Conservation (phyloP, 805 yeast genomes). For the Candida hispaniensis region DNA sequence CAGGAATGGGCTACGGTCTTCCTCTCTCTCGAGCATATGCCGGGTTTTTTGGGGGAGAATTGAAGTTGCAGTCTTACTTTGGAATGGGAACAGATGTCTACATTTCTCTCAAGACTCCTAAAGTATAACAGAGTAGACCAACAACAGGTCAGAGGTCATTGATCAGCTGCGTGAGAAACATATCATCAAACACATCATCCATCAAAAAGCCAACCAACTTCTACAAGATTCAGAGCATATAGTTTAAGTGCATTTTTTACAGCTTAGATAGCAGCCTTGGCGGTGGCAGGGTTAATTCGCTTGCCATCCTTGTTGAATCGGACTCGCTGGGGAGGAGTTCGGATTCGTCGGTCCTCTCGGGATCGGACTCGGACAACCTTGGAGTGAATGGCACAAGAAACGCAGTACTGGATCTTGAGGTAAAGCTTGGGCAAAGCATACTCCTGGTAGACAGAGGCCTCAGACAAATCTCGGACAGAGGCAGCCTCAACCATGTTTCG, state of each 20-base stretch:
- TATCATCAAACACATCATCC: too few species aligned
- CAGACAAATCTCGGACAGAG: slow-evolving; percentile 97
- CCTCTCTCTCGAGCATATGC: slow-evolving; percentile 73
- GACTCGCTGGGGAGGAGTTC: slow-evolving; percentile 98
- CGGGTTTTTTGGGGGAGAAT: slow-evolving; percentile 59
- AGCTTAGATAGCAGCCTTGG: slow-evolving; percentile 67
- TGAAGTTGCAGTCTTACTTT: slow-evolving; percentile 57
- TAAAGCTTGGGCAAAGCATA: slow-evolving; percentile 99
- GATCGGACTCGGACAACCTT: slow-evolving; percentile 99
- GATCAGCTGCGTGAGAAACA: too few species aligned
- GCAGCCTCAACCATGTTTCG: slow-evolving; percentile 99
- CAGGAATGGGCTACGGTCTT: slow-evolving; percentile 95
- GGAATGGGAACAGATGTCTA: slow-evolving; percentile 78
- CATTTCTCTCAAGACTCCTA: slow-evolving; percentile 28
- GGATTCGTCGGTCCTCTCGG: slow-evolving; percentile 94
- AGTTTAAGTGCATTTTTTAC: slow-evolving; percentile 19
- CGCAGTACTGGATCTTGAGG: slow-evolving; percentile 99
- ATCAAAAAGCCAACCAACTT: too few species aligned
- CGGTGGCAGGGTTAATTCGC: slow-evolving; percentile 96
- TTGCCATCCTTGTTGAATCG: slow-evolving; percentile 90
- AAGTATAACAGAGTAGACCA: too few species aligned
- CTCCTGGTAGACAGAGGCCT: slow-evolving; percentile 98
- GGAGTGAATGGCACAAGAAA: slow-evolving; percentile 99
- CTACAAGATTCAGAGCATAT: neutral
- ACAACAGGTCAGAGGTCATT: too few species aligned